Conservation (phyloP, 805 yeast species). For the Candida tammaniensis region DNA sequence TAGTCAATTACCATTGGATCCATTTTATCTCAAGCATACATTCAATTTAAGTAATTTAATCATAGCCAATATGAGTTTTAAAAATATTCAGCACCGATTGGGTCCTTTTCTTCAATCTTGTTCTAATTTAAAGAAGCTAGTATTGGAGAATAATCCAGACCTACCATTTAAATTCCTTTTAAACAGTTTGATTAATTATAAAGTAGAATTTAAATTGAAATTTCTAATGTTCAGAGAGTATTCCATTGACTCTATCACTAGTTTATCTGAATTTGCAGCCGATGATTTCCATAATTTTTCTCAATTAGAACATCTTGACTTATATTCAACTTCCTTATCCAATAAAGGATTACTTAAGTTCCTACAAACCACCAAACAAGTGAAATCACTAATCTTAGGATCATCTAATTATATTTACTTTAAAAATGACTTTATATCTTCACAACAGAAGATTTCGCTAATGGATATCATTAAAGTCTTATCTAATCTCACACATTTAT, state of each 20-base stretch:
- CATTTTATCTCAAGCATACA: constrained; percentile 16
- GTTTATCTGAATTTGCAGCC: constrained; percentile 23
- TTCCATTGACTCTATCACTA: constrained; percentile 17
- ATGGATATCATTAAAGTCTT: constrained; percentile 17
- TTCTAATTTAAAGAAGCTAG: constrained; percentile 12
- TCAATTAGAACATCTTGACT: constrained; percentile 27
- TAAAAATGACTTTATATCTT: constrained; percentile 17
- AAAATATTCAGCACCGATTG: constrained; percentile 21
- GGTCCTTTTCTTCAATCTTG: constrained; percentile 24
- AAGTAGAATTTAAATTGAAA: constrained; percentile 23
- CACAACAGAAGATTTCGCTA: constrained; percentile 12
- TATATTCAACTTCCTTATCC: constrained; percentile 40
- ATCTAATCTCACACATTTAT: constrained; percentile 21
- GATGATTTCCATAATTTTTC: constrained; percentile 23
- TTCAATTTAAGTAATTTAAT: constrained; percentile 27
- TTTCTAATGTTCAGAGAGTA: constrained; percentile 32
- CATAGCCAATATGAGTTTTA: constrained; percentile 32
- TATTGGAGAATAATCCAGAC: constrained; percentile 32
- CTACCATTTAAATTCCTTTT: constrained; percentile 26
- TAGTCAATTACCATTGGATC: constrained; percentile 20
- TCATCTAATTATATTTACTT: constrained; percentile 30
- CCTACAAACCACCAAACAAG: constrained; percentile 27
- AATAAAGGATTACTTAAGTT: constrained; percentile 39
- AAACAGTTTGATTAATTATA: constrained; percentile 25
- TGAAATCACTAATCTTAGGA: constrained; percentile 29